Conservation (phyloP, 768 basidiomycete genomes). For the Melanogaster broomeanus region DNA sequence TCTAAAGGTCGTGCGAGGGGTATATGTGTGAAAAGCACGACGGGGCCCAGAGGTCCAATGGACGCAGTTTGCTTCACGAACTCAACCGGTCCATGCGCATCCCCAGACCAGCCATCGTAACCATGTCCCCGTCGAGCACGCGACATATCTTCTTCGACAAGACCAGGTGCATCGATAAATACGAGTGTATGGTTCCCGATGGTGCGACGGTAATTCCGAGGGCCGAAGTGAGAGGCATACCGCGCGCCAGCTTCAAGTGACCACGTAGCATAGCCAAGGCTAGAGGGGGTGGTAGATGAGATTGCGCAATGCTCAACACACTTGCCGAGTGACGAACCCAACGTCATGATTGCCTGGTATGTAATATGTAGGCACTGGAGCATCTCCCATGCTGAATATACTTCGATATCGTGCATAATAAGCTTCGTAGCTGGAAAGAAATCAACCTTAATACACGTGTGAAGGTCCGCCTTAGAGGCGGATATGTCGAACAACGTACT, state of each 20-base stretch:
- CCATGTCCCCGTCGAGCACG: conserved; percentile 43
- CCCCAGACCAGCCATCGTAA: conserved; percentile 49
- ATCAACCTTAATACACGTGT: conserved; percentile 6
- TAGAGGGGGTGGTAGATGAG: conserved; percentile 10
- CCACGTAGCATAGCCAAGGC: conserved; percentile 27
- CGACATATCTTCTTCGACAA: conserved; percentile 72
- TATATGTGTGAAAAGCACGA: conserved; percentile 84
- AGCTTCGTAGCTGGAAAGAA: conserved; percentile 60
- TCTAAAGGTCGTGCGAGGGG: conserved; percentile 77
- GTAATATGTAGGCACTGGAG: conserved; percentile 57
- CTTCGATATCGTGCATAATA: conserved; percentile 68
- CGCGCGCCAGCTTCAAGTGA: conserved; percentile 50
- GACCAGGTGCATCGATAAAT: conserved; percentile 70
- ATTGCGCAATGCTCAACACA: neutral
- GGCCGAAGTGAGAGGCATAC: conserved; percentile 77
- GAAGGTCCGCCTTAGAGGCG: neutral
- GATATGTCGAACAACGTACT: conserved; percentile 53
- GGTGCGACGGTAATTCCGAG: conserved; percentile 60
- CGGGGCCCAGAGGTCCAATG: conserved; percentile 39
- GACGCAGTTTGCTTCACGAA: conserved; percentile 47
- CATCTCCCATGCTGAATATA: conserved; percentile 59
- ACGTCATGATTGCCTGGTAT: conserved; percentile 93
- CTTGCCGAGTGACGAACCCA: conserved; percentile 49
- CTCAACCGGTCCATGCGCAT: conserved; percentile 52
- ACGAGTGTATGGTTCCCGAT: conserved; percentile 74